Evolutionary conservation across 2,329 filamentous ascomycete species (phyloP).

Genomic region (Diaporthe citrichinensis): DNA sequence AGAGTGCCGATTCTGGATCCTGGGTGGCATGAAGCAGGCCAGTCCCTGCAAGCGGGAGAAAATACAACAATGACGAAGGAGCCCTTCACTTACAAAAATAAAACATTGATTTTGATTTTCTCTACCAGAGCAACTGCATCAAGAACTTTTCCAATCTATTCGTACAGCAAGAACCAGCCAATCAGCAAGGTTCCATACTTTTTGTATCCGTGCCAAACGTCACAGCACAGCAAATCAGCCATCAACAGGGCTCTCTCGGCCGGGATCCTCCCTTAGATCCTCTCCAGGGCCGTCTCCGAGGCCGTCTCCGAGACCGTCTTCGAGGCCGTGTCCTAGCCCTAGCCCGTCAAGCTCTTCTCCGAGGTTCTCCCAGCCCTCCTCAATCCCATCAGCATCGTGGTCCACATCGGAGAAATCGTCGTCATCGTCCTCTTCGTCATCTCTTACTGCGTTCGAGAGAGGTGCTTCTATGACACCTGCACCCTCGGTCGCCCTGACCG

Average conservation of each 20-base stretch:
- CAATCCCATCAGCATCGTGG: neutral
- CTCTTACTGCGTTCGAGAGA: neutral
- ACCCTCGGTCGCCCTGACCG: neutral
- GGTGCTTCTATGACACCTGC: neutral
- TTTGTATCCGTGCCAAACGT: neutral
- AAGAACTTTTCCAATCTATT: neutral
- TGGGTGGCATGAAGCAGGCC: neutral
- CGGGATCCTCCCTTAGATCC: too few species aligned
- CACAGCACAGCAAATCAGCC: neutral
- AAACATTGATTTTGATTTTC: neutral
- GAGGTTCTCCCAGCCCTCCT: conserved; percentile 15
- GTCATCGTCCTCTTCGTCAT: neutral
- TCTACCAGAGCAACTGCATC: neutral
- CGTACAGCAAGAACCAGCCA: conserved; percentile 14
- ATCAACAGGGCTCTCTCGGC: neutral
- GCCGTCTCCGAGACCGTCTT: neutral
- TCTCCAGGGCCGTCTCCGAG: neutral
- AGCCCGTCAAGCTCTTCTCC: neutral
- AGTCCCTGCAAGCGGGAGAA: neutral
- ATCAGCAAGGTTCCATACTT: conserved; percentile 20
- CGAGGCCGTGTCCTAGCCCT: neutral
- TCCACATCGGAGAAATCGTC: neutral
- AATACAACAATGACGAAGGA: neutral
- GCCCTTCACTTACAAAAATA: neutral
- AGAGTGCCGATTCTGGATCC: neutral